Base-by-base conservation (phyloP, 352 stramenopile species). In the Globisporangium megalacanthum region DNA sequence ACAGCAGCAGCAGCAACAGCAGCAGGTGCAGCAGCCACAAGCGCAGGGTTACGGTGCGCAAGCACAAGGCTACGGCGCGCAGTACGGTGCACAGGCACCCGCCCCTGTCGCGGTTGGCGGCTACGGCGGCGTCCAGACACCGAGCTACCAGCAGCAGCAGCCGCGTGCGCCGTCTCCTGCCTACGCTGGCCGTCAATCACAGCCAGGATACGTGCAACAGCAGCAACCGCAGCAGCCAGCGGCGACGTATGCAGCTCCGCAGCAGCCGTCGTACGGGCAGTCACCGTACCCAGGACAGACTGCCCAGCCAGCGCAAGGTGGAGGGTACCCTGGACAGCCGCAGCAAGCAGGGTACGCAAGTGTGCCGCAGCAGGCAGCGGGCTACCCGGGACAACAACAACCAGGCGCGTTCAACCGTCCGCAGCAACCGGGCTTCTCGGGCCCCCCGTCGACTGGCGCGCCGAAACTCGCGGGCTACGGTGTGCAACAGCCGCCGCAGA, bases 381-480 rank as follows among this genome's bases (percentile, higher is more conserved):
- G 54, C 15, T 86, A 82, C 61, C 66, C 69, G 13, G 70, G 73
- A 15, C 77, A 79, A 52, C 41, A 64, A 4, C 44, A 49, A 20
- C 58, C 57, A n/a, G 54, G 58, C 60, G 68, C 63, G 9, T 85
- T 77, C 58, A 58, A 63, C 15, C 75, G 69, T 14, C 61, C 64
- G 15, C 71, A 77, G 54, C 69, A 79, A 44, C 62, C 73, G 14
- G 60, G 65, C 13, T 82, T 75, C 58, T 71, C 72, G 10, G 80
- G 77, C 33, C 80, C 80, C 31, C 77, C 77, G 29, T 90, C 76
- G 7, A 73, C 60, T 45, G 64, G 69, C 25, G 60, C 35, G 11
- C 45, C 29, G 33, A 54, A 64, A 61, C 44, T 41, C 75, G 69
- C 47, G 45, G 60, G 49, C 44, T 70, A 79, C 66, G 49, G 69